These are phyloP conservation scores for Botrytis deweyae DNA, from an alignment of 2,329 filamentous ascomycete genomes.

Conservation along the genomic window DNA sequence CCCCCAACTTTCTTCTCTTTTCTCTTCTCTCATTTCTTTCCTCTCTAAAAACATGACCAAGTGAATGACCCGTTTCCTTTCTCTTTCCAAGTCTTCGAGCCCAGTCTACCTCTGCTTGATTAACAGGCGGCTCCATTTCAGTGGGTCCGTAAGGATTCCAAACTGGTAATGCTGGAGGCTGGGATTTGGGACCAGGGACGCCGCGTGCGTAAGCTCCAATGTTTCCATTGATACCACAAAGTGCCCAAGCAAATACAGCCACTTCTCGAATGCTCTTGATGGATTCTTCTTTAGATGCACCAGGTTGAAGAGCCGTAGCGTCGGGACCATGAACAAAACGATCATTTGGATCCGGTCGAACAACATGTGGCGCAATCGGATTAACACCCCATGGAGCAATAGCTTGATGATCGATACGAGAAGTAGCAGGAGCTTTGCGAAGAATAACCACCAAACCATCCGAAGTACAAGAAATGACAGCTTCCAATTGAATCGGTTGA, in stretches of 20 bases:
- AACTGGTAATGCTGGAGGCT: conserved; percentile 58
- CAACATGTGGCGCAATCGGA: conserved; percentile 52
- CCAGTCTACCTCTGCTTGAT: conserved; percentile 38
- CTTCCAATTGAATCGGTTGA: conserved; percentile 70
- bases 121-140: conserved; percentile 40
- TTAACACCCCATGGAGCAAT: conserved; percentile 75
- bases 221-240: conserved; percentile 77
- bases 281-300: conserved; percentile 57
- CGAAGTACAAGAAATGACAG: conserved; percentile 87
- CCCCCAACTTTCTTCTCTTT: conserved; percentile 3
- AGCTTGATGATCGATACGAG: conserved; percentile 55
- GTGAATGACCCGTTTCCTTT: conserved; percentile 16
- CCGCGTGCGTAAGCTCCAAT: conserved; percentile 64
- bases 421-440: conserved; percentile 67
- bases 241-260: conserved; percentile 83
- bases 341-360: conserved; percentile 43
- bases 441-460: conserved; percentile 83
- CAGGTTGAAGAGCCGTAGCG: conserved; percentile 45
- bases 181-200: conserved; percentile 59
- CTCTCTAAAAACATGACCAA: conserved; percentile 17
- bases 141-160: conserved; percentile 51
- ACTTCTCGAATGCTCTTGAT: conserved; percentile 78
- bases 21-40: conserved; percentile 24
- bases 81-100: conserved; percentile 2
- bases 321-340: conserved; percentile 45